These are phyloP conservation scores for Fusarium coicis DNA, from an alignment of 2,329 filamentous ascomycete genomes.

Conservation along the genomic window DNA sequence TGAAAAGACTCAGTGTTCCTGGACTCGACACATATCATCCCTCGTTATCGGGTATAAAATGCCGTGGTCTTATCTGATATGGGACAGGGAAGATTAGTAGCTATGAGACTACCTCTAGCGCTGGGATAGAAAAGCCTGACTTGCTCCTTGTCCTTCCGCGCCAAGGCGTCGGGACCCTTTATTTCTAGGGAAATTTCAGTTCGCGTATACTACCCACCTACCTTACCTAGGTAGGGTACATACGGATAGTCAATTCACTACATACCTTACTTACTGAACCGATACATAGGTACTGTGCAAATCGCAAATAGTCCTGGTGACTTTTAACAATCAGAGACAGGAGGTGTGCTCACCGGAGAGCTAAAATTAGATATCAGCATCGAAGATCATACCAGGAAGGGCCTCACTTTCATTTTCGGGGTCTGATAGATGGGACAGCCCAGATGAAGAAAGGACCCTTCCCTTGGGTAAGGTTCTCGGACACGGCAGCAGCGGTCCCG, in stretches of 20 bases:
- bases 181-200: conserved; percentile 10
- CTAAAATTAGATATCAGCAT: conserved; percentile 8
- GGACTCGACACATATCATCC: not conserved
- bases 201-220: not conserved
- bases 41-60: conserved; percentile 22
- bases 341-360: not conserved
- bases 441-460: conserved; percentile 4
- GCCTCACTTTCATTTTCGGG: not conserved
- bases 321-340: not conserved
- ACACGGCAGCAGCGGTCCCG: conserved; percentile 2
- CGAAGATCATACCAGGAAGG: not conserved
- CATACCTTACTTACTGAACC: no score
- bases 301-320: not conserved
- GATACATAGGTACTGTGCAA: not conserved
- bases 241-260: not conserved
- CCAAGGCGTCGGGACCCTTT: conserved; percentile 18
- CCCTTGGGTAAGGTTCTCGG: conserved; percentile 3
- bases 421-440: not conserved
- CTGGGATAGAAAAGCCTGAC: conserved; percentile 19
- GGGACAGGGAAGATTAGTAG: conserved; percentile 11
- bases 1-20: conserved; percentile 8
- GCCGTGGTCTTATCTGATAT: conserved; percentile 20
- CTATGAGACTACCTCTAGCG: not conserved
- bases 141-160: conserved; percentile 24
- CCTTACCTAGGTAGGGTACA: not conserved